Base-by-base conservation (phyloP, 2,329 filamentous ascomycete species). In the Cytospora piceicola region DNA sequence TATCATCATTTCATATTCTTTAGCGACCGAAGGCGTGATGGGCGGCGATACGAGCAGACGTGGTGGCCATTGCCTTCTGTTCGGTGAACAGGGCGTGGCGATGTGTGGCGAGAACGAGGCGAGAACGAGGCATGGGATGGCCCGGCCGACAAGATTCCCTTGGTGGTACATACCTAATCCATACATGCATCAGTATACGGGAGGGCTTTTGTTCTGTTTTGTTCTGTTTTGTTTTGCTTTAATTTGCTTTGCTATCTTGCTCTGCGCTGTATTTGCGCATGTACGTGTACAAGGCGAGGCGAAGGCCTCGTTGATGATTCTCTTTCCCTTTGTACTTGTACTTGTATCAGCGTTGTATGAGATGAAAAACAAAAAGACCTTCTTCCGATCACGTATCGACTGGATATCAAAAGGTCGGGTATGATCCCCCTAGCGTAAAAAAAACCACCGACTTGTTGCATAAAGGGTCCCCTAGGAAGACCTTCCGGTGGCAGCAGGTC, bases 101-200 rank as follows among this genome's bases (percentile, higher is more conserved):
- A 55, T 27, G 58, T 8, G 7, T 60, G 39, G 36, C 36, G 12
- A 17, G 14, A 11, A 8, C 32, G 11, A 34, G 32, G 32, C 32
- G 32, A 32, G 30, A 9, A 11, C 32, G 36, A 42, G 39, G 39
- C 29, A 42, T 24, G 46, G 32, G 17, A 46, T 24, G 29, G 29
- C 29, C 42, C 15, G 27, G 39, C 39, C 53, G 53, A 29, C 30
- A 22, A 32, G 53, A 29, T 20, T 15, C 29, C 22, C 24, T 27
- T 51, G 61, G 29, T 55, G 29, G 49, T 55, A 51, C 39, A 63
- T 63, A 51, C 56, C 39, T 63, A 57, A 57, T 57, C 30, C 53
- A 39, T 42, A 51, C 60, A 34, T 62, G 15, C 53, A 63, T 36
- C 12, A 42, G 61, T 32, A 29, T 63, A 63, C 20, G 46, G 34